phyloP scores from a whole-genome alignment of 2,329 filamentous ascomycete species.

The Diaporthe citriasiana region DNA sequence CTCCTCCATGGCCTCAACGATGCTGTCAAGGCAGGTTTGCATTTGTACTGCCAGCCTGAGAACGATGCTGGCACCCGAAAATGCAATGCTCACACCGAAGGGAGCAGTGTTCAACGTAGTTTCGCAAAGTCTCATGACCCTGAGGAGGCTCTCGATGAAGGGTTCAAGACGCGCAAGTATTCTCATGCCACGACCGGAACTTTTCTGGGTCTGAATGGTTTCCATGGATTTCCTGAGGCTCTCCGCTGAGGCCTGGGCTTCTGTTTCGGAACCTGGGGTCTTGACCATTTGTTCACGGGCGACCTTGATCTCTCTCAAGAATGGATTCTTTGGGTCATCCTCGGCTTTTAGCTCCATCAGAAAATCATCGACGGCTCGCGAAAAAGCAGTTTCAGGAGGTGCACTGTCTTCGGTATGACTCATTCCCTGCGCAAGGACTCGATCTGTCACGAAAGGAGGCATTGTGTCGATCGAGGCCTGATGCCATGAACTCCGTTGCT shows the following conservation, averaged over 20 bases:
- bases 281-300: neutral
- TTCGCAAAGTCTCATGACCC: slow-evolving; percentile 8
- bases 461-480: neutral
- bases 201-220: neutral
- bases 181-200: neutral
- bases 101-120: neutral
- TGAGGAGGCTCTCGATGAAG: neutral
- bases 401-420: neutral
- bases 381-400: neutral
- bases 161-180: neutral
- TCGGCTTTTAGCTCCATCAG: neutral
- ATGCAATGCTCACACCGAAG: neutral
- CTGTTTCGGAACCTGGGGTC: neutral
- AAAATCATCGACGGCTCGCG: slow-evolving; percentile 3
- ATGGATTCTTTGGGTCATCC: slow-evolving; percentile 8
- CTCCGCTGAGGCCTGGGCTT: neutral
- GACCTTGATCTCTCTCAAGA: neutral
- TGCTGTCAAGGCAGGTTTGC: slow-evolving; percentile 3
- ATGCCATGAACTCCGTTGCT: neutral
- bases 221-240: neutral
- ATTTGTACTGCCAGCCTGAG: neutral
- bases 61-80: neutral
- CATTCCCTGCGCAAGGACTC: neutral
- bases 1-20: slow-evolving; percentile 12
- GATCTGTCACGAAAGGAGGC: neutral